Evolutionary conservation across 495 filamentous ascomycete species (phyloP).

Genomic region (Sordaria brevicollis): DNA sequence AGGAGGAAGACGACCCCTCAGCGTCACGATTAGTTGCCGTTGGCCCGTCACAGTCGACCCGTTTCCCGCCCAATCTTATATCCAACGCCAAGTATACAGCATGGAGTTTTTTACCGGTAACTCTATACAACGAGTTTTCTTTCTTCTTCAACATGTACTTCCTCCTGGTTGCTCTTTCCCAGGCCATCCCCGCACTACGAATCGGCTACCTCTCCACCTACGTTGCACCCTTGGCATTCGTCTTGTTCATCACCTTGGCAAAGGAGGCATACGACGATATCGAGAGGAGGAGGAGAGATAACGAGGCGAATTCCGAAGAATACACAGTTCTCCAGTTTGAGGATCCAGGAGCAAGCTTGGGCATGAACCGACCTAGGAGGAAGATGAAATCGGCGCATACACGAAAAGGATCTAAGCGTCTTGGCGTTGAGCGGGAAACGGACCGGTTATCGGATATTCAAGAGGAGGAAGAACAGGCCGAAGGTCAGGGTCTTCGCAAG

Average conservation of each 20-base stretch:
- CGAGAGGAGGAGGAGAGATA: conserved; percentile 69
- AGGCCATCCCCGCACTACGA: conserved; percentile 75
- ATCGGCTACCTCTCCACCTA: conserved; percentile 96
- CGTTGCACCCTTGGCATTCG: conserved; percentile 84
- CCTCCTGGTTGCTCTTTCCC: conserved; percentile 85
- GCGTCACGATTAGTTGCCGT: conserved; percentile 41
- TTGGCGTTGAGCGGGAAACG: conserved; percentile 17
- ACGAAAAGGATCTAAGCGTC: conserved; percentile 19
- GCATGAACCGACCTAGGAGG: conserved; percentile 17
- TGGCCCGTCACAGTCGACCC: conserved; percentile 37
- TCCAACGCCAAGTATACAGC: conserved; percentile 99
- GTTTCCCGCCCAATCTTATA: conserved; percentile 74
- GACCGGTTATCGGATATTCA: conserved; percentile 42
- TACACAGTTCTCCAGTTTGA: conserved; percentile 71
- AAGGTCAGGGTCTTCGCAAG: conserved; percentile 25
- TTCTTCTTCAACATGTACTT: conserved; percentile 99
- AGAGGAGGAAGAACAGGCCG: conserved; percentile 43
- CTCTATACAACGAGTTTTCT: conserved; percentile 96
- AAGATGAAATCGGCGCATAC: conserved; percentile 26
- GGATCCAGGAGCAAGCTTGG: conserved; percentile 24
- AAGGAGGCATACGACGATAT: conserved; percentile 97
- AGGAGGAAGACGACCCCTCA: conserved; percentile 44
- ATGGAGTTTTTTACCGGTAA: conserved; percentile 86
- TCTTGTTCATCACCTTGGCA: conserved; percentile 80
- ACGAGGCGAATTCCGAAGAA: conserved; percentile 87